Conservation (phyloP, 495 filamentous ascomycete genomes). For the Penicillium bialowiezense region DNA sequence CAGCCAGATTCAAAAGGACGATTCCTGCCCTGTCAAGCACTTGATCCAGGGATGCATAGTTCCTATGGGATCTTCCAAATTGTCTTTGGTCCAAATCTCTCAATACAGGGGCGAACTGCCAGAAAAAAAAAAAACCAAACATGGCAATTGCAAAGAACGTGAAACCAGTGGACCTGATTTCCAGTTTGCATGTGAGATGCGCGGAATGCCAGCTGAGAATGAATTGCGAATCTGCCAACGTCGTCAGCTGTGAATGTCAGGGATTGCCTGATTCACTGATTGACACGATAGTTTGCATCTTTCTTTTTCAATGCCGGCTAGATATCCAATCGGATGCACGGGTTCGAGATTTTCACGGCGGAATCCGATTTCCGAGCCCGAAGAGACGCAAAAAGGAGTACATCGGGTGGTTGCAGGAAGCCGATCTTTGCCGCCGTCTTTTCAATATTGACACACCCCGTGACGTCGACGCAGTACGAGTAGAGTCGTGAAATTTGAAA, state of each 20-base stretch:
- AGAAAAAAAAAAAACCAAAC: not conserved
- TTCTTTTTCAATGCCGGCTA: not conserved
- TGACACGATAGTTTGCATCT: not conserved
- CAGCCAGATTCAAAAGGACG: not conserved
- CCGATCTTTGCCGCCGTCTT: not conserved
- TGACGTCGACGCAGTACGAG: not conserved
- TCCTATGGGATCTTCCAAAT: not conserved
- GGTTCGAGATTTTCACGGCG: not conserved
- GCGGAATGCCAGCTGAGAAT: conserved; percentile 2
- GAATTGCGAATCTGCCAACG: not conserved
- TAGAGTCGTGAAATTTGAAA: not conserved
- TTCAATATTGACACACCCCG: not conserved
- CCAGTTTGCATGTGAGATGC: not conserved
- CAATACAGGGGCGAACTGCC: not conserved
- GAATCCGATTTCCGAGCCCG: conserved; percentile 3
- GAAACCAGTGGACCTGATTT: not conserved
- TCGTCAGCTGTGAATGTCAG: not conserved
- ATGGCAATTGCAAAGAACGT: not conserved
- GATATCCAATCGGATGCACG: conserved; percentile 5
- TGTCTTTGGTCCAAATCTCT: not conserved
- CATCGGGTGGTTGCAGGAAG: not conserved
- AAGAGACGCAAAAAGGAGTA: not conserved
- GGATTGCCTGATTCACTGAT: not conserved
- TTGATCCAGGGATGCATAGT: not conserved
- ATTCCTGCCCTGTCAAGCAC: not conserved